Evolutionary conservation across 495 filamentous ascomycete genomes (phyloP).

Genomic region (Evernia prunastri): DNA sequence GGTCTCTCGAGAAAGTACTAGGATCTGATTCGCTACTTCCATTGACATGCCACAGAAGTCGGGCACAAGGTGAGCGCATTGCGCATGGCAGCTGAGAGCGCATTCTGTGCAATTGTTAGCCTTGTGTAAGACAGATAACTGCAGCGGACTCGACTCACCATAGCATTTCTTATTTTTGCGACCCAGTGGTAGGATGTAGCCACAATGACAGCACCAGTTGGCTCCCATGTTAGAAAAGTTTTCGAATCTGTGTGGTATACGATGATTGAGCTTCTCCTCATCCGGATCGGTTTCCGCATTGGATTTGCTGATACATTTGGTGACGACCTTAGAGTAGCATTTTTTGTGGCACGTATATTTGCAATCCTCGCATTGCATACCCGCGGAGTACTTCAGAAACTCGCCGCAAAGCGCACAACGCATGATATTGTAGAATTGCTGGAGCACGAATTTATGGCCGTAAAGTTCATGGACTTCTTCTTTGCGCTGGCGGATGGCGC

Average conservation of each 20-base stretch:
- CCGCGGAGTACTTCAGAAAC: slow-evolving; percentile 95
- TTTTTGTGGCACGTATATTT: slow-evolving; percentile 98
- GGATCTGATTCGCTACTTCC: slow-evolving; percentile 90
- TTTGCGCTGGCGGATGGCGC: slow-evolving; percentile 92
- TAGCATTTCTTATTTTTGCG: slow-evolving; percentile 91
- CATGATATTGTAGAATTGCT: slow-evolving; percentile 99
- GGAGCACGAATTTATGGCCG: slow-evolving; percentile 94
- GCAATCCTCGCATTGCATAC: slow-evolving; percentile 99
- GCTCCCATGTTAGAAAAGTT: slow-evolving; percentile 92
- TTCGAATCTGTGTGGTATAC: slow-evolving; percentile 95
- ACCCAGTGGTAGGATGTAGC: slow-evolving; percentile 93
- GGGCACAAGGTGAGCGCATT: slow-evolving; percentile 90
- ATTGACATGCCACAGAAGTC: slow-evolving; percentile 99
- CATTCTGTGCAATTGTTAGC: slow-evolving; percentile 61
- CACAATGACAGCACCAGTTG: slow-evolving; percentile 99
- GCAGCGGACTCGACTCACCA: slow-evolving; percentile 47
- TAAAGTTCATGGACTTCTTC: slow-evolving; percentile 97
- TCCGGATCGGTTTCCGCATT: slow-evolving; percentile 97
- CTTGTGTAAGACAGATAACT: slow-evolving; percentile 6
- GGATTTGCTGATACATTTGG: slow-evolving; percentile 99
- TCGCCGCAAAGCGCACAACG: slow-evolving; percentile 97
- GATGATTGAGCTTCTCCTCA: slow-evolving; percentile 98
- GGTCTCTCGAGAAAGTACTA: slow-evolving; percentile 56
- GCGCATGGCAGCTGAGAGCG: slow-evolving; percentile 78
- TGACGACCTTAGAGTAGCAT: slow-evolving; percentile 95